Conservation (phyloP, 139 green algal genomes). For the Chlorella sp. region DNA sequence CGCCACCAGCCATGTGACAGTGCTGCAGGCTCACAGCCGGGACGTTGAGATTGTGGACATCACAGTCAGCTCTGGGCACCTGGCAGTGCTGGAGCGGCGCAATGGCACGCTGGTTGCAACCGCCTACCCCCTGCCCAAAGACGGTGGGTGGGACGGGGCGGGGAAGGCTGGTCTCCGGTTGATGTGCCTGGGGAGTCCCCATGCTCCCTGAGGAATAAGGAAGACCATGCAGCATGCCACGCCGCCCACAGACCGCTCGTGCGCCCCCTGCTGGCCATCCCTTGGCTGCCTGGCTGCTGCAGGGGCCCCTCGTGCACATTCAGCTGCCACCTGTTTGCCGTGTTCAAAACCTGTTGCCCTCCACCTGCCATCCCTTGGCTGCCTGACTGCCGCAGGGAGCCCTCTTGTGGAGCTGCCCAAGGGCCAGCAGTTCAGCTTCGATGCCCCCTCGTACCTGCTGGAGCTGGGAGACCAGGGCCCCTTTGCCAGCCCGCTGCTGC, state of each 20-base stretch:
- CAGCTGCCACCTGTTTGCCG: not conserved
- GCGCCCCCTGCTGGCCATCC: too few species aligned
- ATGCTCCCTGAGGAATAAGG: too few species aligned
- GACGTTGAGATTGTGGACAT: conserved; percentile 27
- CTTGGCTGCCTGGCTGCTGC: not conserved
- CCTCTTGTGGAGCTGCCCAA: not conserved
- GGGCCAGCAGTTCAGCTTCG: conserved; percentile 62
- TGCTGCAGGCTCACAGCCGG: conserved; percentile 29
- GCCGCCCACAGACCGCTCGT: too few species aligned
- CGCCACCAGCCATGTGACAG: not conserved
- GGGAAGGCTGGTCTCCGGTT: too few species aligned
- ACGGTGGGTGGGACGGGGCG: conserved; percentile 6
- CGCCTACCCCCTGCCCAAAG: conserved; percentile 7
- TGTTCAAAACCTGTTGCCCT: not conserved
- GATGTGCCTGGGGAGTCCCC: too few species aligned
- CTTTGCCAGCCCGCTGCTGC: conserved; percentile 76
- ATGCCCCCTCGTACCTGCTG: conserved; percentile 73
- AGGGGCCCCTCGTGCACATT: not conserved
- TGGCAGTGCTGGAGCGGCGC: conserved; percentile 27
- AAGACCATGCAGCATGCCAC: too few species aligned
- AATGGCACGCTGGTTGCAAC: conserved; percentile 29
- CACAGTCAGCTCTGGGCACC: conserved; percentile 33
- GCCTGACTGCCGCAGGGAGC: not conserved
- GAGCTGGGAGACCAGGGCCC: conserved; percentile 58
- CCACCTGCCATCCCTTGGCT: not conserved